Conservation (phyloP, 306 rosid genomes). For the Vigna mungo region DNA sequence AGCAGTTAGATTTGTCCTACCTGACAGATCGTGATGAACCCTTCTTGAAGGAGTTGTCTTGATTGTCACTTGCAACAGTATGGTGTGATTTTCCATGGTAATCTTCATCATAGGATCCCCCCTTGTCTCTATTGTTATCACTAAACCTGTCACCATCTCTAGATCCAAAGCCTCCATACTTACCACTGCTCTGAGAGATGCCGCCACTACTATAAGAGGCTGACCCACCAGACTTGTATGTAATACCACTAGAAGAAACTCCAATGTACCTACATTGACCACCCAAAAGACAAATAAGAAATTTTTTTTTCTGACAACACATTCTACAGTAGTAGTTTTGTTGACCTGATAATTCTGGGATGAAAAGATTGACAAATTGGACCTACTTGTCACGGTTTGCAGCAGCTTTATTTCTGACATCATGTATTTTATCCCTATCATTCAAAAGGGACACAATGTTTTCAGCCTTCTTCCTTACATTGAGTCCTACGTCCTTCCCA, state of each 20-base stretch:
- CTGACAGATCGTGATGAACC: slow-evolving; percentile 63
- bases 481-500: slow-evolving; percentile 95
- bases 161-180: slow-evolving; percentile 70
- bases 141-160: slow-evolving; percentile 59
- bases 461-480: slow-evolving; percentile 97
- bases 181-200: slow-evolving; percentile 66
- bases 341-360: slow-evolving; percentile 30
- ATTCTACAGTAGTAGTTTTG: slow-evolving; percentile 35
- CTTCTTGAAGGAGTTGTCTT: slow-evolving; percentile 68
- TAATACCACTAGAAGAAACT: slow-evolving; percentile 92
- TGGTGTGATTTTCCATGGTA: slow-evolving; percentile 55
- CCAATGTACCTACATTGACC: slow-evolving; percentile 76
- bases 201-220: slow-evolving; percentile 61
- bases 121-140: slow-evolving; percentile 69
- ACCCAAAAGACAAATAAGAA: slow-evolving; percentile 37
- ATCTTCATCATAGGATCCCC: slow-evolving; percentile 63
- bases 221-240: slow-evolving; percentile 77
- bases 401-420: slow-evolving; percentile 90
- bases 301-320: slow-evolving; percentile 39
- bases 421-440: slow-evolving; percentile 91
- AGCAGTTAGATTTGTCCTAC: slow-evolving; percentile 48
- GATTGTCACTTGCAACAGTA: slow-evolving; percentile 51
- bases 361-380: slow-evolving; percentile 34
- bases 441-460: slow-evolving; percentile 79
- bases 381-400: slow-evolving; percentile 94